Conservation (phyloP, 108 stramenopile genomes). For the Mediolabrus comicus region DNA sequence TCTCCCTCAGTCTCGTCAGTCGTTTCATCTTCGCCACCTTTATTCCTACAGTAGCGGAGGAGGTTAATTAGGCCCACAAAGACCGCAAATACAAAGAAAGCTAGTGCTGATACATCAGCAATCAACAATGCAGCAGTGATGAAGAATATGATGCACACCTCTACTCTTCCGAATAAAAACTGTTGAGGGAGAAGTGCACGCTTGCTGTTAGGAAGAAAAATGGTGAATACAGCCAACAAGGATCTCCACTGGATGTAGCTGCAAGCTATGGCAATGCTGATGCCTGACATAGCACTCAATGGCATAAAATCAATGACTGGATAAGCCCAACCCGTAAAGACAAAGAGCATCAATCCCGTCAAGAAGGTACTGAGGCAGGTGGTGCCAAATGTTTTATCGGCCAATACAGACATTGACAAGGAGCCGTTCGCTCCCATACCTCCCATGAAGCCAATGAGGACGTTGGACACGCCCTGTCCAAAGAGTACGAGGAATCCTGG, state of each 20-base stretch:
- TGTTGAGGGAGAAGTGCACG: slow-evolving; percentile 34
- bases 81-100: neutral
- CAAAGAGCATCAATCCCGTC: slow-evolving; percentile 25
- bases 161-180: slow-evolving; percentile 14
- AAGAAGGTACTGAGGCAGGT: slow-evolving; percentile 43
- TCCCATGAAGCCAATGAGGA: slow-evolving; percentile 34
- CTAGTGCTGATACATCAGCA: neutral
- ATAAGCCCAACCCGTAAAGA: slow-evolving; percentile 29
- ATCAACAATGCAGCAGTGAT: neutral
- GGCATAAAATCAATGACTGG: slow-evolving; percentile 38
- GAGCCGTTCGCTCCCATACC: slow-evolving; percentile 45
- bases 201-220: slow-evolving; percentile 15
- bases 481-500: slow-evolving; percentile 35
- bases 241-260: slow-evolving; percentile 47
- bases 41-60: neutral
- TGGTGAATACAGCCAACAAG: slow-evolving; percentile 27
- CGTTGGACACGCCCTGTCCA: slow-evolving; percentile 41
- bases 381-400: slow-evolving; percentile 41
- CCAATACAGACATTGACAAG: slow-evolving; percentile 26
- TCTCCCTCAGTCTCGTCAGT: neutral
- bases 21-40: neutral
- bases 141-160: neutral
- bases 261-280: slow-evolving; percentile 26
- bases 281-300: slow-evolving; percentile 36
- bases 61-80: neutral